These are phyloP conservation scores for Nidularia sp. DNA, from an alignment of 768 basidiomycete genomes.

Conservation along the genomic window DNA sequence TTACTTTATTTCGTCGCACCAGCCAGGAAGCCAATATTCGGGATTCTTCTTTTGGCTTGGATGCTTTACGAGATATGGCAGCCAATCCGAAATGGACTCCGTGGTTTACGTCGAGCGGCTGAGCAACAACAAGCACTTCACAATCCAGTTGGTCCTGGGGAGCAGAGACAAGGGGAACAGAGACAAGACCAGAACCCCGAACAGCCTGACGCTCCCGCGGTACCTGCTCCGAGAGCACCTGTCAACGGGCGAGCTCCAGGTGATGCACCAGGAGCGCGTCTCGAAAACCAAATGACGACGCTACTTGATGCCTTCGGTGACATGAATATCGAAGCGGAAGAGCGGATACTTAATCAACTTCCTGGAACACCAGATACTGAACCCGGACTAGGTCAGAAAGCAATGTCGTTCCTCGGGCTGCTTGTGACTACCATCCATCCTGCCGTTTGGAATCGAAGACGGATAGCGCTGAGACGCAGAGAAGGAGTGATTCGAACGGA, in stretches of 20 bases:
- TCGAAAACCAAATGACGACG: constrained; percentile 26
- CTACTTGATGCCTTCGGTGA: constrained; percentile 51
- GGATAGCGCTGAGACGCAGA: constrained; percentile 50
- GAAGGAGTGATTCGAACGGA: constrained; percentile 70
- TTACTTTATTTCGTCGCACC: constrained; percentile 78
- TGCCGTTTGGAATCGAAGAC: constrained; percentile 68
- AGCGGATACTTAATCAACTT: constrained; percentile 36
- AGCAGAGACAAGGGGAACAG: constrained; percentile 6
- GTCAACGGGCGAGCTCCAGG: constrained; percentile 10
- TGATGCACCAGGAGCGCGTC: constrained; percentile 7
- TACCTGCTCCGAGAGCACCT: constrained; percentile 6
- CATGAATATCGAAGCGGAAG: constrained; percentile 54
- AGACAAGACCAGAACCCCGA: too few species aligned
- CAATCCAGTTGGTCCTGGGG: constrained; percentile 22
- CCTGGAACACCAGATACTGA: constrained; percentile 26
- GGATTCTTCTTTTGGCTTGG: constrained; percentile 62
- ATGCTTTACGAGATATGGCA: constrained; percentile 75
- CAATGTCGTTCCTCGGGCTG: constrained; percentile 49
- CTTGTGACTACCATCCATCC: constrained; percentile 65
- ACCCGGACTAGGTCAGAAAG: constrained; percentile 47
- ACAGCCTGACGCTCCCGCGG: constrained; percentile 3
- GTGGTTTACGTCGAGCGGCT: constrained; percentile 29
- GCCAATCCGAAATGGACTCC: constrained; percentile 49
- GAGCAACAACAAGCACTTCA: constrained; percentile 18
- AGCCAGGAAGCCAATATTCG: constrained; percentile 66